Conservation (phyloP, 495 filamentous ascomycete species). For the Penicillium ucsense region DNA sequence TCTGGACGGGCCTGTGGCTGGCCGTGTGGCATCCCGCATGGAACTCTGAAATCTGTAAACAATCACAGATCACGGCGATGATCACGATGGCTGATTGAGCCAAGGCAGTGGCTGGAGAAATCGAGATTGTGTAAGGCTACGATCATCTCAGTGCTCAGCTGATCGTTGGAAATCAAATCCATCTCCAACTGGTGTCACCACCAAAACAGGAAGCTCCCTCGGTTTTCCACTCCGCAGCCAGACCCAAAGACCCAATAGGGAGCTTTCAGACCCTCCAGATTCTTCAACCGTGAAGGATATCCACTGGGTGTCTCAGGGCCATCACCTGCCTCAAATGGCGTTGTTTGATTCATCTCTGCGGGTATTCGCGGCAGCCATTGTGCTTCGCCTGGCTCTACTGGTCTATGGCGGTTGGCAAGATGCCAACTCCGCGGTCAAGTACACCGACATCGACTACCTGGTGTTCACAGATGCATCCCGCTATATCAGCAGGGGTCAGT, state of each 20-base stretch:
- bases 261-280: neutral
- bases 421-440: conserved; percentile 79
- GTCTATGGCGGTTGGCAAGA: conserved; percentile 89
- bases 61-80: neutral
- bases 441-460: conserved; percentile 98
- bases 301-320: neutral
- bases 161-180: neutral
- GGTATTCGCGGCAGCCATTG: conserved; percentile 58
- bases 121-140: neutral
- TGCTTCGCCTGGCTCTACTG: conserved; percentile 61
- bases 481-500: conserved; percentile 51
- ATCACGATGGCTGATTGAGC: neutral
- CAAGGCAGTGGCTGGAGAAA: neutral
- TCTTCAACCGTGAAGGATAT: neutral
- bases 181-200: neutral
- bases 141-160: neutral
- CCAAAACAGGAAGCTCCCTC: neutral
- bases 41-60: conserved; percentile 4
- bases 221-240: neutral
- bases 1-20: neutral
- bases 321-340: conserved; percentile 9
- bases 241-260: neutral
- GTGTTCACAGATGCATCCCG: conserved; percentile 97
- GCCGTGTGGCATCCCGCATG: neutral
- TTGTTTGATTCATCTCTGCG: conserved; percentile 36